Evolutionary conservation across 495 filamentous ascomycete species (phyloP).

Genomic region (Geoglossum glabrum): DNA sequence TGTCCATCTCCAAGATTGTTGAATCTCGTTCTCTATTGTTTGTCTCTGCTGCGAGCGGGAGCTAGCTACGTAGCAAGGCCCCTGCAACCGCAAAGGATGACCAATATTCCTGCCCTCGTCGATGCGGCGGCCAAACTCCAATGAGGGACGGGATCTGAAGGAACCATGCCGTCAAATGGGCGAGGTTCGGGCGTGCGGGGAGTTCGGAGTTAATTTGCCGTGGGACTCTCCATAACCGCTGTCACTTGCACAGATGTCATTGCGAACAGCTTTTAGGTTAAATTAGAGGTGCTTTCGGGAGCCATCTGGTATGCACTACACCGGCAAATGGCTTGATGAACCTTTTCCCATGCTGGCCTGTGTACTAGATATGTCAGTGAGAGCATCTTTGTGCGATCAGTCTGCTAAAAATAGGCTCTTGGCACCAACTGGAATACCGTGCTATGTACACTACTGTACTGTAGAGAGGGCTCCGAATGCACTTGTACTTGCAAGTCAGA

Average conservation of each 20-base stretch:
- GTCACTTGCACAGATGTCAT: not conserved
- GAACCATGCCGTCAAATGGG: constrained; percentile 37
- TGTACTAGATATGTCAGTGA: too few relatives aligned
- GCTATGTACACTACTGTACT: too few relatives aligned
- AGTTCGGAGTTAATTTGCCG: not conserved
- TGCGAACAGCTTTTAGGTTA: not conserved
- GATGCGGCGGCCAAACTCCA: constrained; percentile 2
- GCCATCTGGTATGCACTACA: not conserved
- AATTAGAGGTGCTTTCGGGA: not conserved
- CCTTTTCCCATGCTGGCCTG: too few relatives aligned
- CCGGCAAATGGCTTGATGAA: too few relatives aligned
- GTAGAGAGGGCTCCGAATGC: too few relatives aligned
- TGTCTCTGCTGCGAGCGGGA: constrained; percentile 40
- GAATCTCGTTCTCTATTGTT: constrained; percentile 23
- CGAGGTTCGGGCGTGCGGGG: constrained; percentile 21
- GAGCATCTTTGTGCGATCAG: too few relatives aligned
- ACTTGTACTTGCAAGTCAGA: too few relatives aligned
- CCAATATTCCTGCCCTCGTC: constrained; percentile 21
- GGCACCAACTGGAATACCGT: too few relatives aligned
- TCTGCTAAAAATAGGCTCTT: not conserved
- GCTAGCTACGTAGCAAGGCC: constrained; percentile 30
- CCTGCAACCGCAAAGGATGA: constrained; percentile 33
- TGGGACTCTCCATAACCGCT: not conserved
- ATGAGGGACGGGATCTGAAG: constrained; percentile 30
- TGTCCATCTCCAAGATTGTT: constrained; percentile 18